Evolutionary conservation across 83 land plant species (phyloP).

Genomic region (Thuja plicata): DNA sequence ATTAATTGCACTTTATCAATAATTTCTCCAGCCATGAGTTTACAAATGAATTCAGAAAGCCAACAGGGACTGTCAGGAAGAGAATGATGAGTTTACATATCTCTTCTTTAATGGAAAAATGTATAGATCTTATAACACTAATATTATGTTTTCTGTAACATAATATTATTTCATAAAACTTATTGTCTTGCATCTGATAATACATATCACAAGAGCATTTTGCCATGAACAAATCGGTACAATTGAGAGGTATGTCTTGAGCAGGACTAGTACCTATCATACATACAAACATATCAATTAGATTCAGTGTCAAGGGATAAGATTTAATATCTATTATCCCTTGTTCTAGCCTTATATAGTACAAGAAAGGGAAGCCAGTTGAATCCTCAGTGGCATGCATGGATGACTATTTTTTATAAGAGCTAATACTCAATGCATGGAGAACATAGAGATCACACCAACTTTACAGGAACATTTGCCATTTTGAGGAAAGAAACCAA

Average conservation of each 20-base stretch:
- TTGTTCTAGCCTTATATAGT: neutral
- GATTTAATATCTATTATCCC: neutral
- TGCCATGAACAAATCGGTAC: neutral
- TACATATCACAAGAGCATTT: neutral
- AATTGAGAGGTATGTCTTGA: neutral
- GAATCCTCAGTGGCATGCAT: neutral
- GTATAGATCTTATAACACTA: too few relatives aligned
- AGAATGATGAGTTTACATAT: neutral
- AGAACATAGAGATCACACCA: neutral
- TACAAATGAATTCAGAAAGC: neutral
- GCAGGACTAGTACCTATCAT: neutral
- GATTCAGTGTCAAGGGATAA: neutral
- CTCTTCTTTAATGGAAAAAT: neutral
- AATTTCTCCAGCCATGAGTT: too few relatives aligned
- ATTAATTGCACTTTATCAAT: too few relatives aligned
- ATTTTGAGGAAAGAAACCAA: too few relatives aligned
- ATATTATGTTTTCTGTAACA: too few relatives aligned
- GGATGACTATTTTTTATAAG: neutral
- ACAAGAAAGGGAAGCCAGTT: neutral
- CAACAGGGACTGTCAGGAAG: neutral
- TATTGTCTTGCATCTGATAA: neutral
- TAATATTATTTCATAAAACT: neutral
- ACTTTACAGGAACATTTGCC: neutral
- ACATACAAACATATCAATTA: neutral
- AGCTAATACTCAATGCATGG: neutral